A percentile compares a stretch with the other conserved stretches of the same genome.
phyloP scores from a whole-genome alignment of 2,329 filamentous ascomycete genomes.

The Teratosphaeria viscida region DNA sequence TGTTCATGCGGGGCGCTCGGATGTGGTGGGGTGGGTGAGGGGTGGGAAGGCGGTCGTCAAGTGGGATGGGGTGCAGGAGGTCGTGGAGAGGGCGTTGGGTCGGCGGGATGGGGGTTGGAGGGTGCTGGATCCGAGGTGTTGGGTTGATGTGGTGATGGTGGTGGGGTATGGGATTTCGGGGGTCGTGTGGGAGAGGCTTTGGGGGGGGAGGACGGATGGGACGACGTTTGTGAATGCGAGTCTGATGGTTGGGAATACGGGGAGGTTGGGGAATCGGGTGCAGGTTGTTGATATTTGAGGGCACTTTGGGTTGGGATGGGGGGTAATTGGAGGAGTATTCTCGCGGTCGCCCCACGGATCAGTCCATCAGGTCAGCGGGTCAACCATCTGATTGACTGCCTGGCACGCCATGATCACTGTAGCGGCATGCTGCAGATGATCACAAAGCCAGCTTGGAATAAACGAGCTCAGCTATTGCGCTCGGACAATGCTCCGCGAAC shows the following conservation, averaged over 20 bases:
- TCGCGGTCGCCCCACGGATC: no score
- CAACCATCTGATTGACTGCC: no score
- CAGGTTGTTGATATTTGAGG: conserved; percentile 26
- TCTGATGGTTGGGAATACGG: conserved; percentile 40
- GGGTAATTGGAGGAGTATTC: not conserved
- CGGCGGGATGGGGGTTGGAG: conserved; percentile 26
- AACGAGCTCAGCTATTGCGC: not conserved
- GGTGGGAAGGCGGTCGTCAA: conserved; percentile 59
- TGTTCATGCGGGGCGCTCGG: conserved; percentile 54
- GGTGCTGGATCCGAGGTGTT: conserved; percentile 23
- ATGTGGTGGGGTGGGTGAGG: conserved; percentile 14
- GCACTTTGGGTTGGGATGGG: no score
- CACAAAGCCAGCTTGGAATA: no score
- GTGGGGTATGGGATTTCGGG: conserved; percentile 43
- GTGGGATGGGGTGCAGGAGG: conserved; percentile 63
- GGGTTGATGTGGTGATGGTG: conserved; percentile 43
- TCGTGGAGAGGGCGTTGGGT: conserved; percentile 57
- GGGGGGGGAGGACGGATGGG: conserved; percentile 42
- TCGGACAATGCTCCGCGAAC: not conserved
- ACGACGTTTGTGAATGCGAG: conserved; percentile 53
- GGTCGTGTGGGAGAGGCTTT: conserved; percentile 50
- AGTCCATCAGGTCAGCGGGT: no score
- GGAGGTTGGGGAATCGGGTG: conserved; percentile 37
- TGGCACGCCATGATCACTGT: no score
- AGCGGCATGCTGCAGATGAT: no score